Base-by-base conservation (phyloP, 2,329 filamentous ascomycete species). In the Emericellopsis cladophorae region DNA sequence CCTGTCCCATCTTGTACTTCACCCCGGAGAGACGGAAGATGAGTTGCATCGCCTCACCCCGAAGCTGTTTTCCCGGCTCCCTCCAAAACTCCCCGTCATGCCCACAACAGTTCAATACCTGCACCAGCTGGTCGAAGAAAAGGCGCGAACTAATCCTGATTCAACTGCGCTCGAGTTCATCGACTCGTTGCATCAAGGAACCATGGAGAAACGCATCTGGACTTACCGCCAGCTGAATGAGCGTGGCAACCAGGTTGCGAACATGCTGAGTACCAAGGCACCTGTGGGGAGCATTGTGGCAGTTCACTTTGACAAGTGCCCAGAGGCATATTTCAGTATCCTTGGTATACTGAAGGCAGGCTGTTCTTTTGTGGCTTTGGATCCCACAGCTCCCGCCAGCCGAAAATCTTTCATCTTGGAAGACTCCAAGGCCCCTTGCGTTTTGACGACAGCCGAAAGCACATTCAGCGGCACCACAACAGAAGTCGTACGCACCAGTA, bases 231-330 rank as follows among this genome's bases (percentile, higher is more conserved):
- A 90, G 44, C 66, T 95, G 1, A 64, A 95, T 48, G 54, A 67
- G 1, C 73, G 80, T 48, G 84, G 81, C 0, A 89, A 93, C 50
- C 72, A 69, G 46, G 70, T 93, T 14, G 84, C 85, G 0, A 68
- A 81, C 40, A 55, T 89, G 11, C 62, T 94, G 1, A 54, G 65
- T 1, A 49, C 56, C 0, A 57, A 66, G 16, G 70, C 76, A 1
- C 46, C 55, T 0, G 64, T 73, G 0, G 81, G 84, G 64, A 56
- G 53, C 22, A 76, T 89, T 5, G 67, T 94, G 18, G 85, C 78
- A 0, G 70, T 90, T 8, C 87, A 83, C 53, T 93, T 93, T 51
- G 78, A 87, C 42, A 94, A 94, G 54, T 89, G 81, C 45, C 80
- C 87, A 0, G 82, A 90, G 53, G 87, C 86, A 0, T 89, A 85